Evolutionary conservation across 1,139 yeast genomes (phyloP).

Genomic region (Hyphopichia burtonii): DNA sequence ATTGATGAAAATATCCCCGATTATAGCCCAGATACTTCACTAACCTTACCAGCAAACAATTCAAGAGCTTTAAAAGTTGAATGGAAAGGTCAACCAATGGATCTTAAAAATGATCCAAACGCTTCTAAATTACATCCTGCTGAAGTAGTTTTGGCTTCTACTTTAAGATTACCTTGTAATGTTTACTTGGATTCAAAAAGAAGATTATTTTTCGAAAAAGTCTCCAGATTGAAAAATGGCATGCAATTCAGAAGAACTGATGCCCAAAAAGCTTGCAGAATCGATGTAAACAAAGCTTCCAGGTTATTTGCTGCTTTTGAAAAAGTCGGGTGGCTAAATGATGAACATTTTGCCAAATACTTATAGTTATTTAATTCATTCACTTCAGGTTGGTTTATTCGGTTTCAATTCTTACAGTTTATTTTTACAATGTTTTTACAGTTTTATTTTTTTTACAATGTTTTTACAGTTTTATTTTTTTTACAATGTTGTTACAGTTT

Average conservation of each 20-base stretch:
- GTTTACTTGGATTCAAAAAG: conserved; percentile 90
- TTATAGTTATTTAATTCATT: conserved; percentile 13
- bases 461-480: too few relatives aligned
- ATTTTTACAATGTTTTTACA: neutral
- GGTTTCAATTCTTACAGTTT: neutral
- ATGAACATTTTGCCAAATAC: conserved; percentile 62
- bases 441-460: neutral
- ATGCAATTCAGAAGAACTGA: conserved; percentile 94
- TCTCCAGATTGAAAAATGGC: conserved; percentile 67
- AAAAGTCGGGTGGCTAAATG: conserved; percentile 93
- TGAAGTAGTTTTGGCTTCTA: conserved; percentile 82
- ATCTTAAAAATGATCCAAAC: conserved; percentile 74
- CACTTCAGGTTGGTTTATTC: neutral
- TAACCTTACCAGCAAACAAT: conserved; percentile 65
- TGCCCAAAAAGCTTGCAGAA: conserved; percentile 95
- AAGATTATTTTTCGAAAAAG: conserved; percentile 86
- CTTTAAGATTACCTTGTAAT: conserved; percentile 83
- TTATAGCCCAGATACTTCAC: conserved; percentile 64
- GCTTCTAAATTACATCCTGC: conserved; percentile 79
- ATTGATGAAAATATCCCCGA: conserved; percentile 67
- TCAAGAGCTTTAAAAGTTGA: conserved; percentile 77
- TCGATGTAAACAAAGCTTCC: conserved; percentile 95
- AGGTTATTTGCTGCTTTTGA: conserved; percentile 91
- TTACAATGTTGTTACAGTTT: neutral
- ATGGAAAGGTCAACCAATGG: conserved; percentile 99